Evolutionary conservation across 2,329 filamentous ascomycete genomes (phyloP), one percentile per base, ranked within the genome.

Genomic region (Aspergillus floridensis): DNA sequence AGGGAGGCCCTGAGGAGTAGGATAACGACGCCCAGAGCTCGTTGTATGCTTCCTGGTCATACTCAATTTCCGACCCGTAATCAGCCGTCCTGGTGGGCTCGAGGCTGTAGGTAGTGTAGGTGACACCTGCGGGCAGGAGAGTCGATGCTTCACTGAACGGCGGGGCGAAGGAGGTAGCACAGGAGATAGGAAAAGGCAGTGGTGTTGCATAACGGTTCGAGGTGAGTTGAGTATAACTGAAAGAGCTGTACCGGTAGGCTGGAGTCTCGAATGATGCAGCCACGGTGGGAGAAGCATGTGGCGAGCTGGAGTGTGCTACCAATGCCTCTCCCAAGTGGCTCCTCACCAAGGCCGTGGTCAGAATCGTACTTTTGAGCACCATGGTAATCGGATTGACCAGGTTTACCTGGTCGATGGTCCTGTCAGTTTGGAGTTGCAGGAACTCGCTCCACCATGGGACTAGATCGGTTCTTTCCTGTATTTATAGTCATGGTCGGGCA

Each of bases 1-100:
- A 78, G n/a, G 79, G 62, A 1, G 71, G 69, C n/a, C 71, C 68
- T 16, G 72, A 63, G 1, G 72, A 74, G 50, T 74, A 75, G 47
- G 75, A 72, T 2, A 73, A 59, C 46, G 68, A 66, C 6, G 70
- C 72, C 74, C 74, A 76, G 57, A 74, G 64, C 1, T 71, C 70
- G 3, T 71, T 72, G 72, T 73, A 77, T 2, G 74, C 74, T 10
- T 72, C 70, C 61, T 75, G 69, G 7, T 73, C 74, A 58, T 75
- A 76, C 7, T 41, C 74, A 67, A 1, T 59, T 49, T 2, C 16
- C 14, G 38, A 44, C 6, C 5, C 16, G 1, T 61, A 2, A 2
- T 22, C 14, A 41, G n/a, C 7, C 10, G 29, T 55, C 6, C n/a
- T 24, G 19, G 41, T 55, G 1, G 57, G 31, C 8, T 51, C 16